A percentile compares a stretch with the other conserved stretches of the same genome.
Conservation (phyloP, 352 stramenopile species). For the Phytophthora sp. region DNA sequence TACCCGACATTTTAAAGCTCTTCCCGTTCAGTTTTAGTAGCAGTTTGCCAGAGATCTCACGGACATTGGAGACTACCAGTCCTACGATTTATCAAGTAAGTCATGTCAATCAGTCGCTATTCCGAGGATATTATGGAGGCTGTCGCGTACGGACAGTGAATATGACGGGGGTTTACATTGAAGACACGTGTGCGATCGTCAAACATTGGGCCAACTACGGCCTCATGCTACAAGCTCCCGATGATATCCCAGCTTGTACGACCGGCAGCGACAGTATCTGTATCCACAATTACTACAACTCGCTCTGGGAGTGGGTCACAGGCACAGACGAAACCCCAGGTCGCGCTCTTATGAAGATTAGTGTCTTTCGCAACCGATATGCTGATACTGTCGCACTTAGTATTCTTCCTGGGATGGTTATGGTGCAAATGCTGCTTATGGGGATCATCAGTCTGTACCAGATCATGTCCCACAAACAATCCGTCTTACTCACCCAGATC, state of each 20-base stretch:
- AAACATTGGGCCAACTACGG: constrained; percentile 36
- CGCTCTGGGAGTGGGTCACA: constrained; percentile 36
- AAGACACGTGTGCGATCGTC: constrained; percentile 19
- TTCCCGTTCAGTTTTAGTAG: constrained; percentile 35
- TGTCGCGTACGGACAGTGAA: constrained; percentile 30
- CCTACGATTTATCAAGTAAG: constrained; percentile 29
- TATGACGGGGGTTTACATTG: constrained; percentile 31
- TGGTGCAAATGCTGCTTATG: constrained; percentile 41
- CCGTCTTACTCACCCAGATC: constrained; percentile 23
- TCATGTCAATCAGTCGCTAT: constrained; percentile 29
- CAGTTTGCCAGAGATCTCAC: constrained; percentile 18
- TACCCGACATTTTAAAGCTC: constrained; percentile 33
- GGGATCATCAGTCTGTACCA: constrained; percentile 33
- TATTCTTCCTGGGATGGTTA: constrained; percentile 31
- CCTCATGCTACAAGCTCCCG: constrained; percentile 34
- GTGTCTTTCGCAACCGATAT: constrained; percentile 32
- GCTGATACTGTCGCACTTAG: constrained; percentile 28
- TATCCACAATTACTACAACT: constrained; percentile 46
- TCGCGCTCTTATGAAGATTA: constrained; percentile 35
- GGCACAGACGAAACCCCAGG: constrained; percentile 15
- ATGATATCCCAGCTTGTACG: constrained; percentile 34
- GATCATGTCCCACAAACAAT: constrained; percentile 35
- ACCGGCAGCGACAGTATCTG: constrained; percentile 26
- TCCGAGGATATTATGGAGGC: constrained; percentile 32
- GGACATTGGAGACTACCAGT: constrained; percentile 10